Evolutionary conservation across 768 basidiomycete genomes (phyloP), one percentile per base, ranked within the genome.

Genomic region (Tylopilus felleus): DNA sequence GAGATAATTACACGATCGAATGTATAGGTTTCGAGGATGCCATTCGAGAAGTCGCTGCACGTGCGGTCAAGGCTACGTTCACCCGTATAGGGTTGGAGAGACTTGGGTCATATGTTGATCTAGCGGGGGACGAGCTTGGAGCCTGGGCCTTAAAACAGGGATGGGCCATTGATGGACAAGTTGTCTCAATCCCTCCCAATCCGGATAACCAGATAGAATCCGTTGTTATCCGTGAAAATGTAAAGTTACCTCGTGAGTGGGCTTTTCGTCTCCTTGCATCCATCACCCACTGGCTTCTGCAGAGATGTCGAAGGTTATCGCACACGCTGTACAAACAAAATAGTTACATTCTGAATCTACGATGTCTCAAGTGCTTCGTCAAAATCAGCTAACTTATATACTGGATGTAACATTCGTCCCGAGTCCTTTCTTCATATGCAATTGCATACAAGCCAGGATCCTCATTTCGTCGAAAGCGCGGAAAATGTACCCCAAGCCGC

Each of bases 141-240:
- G 74, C 72, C 12, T 90, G 84, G 67, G 75, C 89, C 31, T 66
- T 76, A 57, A 79, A 79, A 58, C 77, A 88, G 45, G 87, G 83
- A 21, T 93, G 91, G 91, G 69, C 74, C 19, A 57, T 81, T 38
- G 81, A 90, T 16, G 76, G 75, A 1, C 79, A 78, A 8, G 80
- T 84, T n/a, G 76, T 92, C 48, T 74, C 70, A 16, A 75, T 93
- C 51, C 91, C 92, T 22, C 80, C 84, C 41, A 93, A 93, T 69
- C 86, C 87, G 14, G 91, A 93, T 71, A 93, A 93, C 69, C 89
- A 90, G 64, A 89, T 93, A 61, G 85, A 88, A 63, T 88, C 91
- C 0, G 87, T 88, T 1, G 79, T 93, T 46, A 86, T 92, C 23
- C 89, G 90, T 69, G 91, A 93, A 71, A 81, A 77, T 61, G 85